These are phyloP conservation scores for Glaciozyma martinii DNA, from an alignment of 768 basidiomycete genomes.

Conservation along the genomic window DNA sequence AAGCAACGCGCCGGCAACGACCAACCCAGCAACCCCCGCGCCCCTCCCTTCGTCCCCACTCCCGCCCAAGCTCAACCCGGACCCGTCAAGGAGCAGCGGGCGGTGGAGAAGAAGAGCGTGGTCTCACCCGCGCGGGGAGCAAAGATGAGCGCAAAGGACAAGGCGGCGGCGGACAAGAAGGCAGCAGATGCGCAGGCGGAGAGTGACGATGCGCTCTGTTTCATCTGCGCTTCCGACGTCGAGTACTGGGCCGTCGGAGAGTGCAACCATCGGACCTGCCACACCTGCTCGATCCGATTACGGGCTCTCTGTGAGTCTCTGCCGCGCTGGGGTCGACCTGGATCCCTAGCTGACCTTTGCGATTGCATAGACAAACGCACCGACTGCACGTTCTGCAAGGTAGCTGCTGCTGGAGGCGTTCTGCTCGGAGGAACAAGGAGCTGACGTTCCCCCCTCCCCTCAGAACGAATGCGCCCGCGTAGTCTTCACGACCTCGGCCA, in stretches of 20 bases:
- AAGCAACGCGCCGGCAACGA: neutral
- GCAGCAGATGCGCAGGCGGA: slow-evolving; percentile 18
- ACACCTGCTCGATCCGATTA: slow-evolving; percentile 79
- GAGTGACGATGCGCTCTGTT: slow-evolving; percentile 48
- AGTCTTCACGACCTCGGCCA: slow-evolving; percentile 19
- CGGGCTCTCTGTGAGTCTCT: slow-evolving; percentile 74
- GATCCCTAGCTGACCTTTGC: neutral
- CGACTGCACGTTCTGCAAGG: slow-evolving; percentile 96
- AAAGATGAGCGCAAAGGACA: neutral
- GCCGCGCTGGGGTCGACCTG: neutral
- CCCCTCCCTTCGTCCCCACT: neutral
- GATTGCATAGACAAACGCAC: slow-evolving; percentile 44
- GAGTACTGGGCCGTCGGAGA: slow-evolving; percentile 79
- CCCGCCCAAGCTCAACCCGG: neutral
- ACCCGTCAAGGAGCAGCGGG: neutral
- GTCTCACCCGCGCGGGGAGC: too few species aligned
- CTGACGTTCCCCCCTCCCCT: slow-evolving; percentile 27
- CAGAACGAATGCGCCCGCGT: slow-evolving; percentile 29
- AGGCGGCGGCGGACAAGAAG: slow-evolving; percentile 8
- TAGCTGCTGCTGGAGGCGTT: slow-evolving; percentile 36
- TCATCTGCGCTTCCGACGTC: slow-evolving; percentile 90
- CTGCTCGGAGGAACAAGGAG: neutral
- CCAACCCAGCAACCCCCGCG: neutral
- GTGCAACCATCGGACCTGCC: slow-evolving; percentile 92
- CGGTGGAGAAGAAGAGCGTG: too few species aligned